These are phyloP conservation scores for Austroboletus novae-zelandiae DNA, from an alignment of 1,284 basidiomycete genomes.

Conservation along the genomic window DNA sequence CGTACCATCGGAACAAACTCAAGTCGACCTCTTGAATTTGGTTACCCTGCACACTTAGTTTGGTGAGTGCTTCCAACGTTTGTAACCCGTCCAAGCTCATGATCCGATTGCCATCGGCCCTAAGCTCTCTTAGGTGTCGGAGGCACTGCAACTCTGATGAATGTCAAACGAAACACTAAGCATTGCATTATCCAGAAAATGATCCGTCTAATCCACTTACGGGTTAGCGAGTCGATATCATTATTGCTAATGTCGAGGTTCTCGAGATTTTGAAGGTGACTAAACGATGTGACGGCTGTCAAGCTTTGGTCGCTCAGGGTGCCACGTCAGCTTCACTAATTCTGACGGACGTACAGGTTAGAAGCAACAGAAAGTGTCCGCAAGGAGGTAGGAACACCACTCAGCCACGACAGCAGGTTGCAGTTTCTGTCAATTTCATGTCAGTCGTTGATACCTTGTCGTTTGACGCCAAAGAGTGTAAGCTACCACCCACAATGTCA, in stretches of 20 bases:
- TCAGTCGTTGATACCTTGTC: constrained; percentile 13
- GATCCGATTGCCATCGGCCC: constrained; percentile 84
- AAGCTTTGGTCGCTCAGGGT: constrained; percentile 47
- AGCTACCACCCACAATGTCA: constrained; percentile 66
- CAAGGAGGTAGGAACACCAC: constrained; percentile 76
- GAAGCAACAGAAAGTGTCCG: constrained; percentile 79
- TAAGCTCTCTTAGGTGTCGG: constrained; percentile 84
- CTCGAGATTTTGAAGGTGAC: constrained; percentile 84
- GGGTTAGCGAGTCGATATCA: constrained; percentile 80
- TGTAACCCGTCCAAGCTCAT: constrained; percentile 76
- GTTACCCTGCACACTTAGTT: constrained; percentile 84
- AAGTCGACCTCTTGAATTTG: constrained; percentile 66
- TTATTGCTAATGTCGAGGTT: constrained; percentile 91
- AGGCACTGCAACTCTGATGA: constrained; percentile 77
- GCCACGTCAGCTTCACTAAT: constrained; percentile 10
- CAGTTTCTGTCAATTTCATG: constrained; percentile 54
- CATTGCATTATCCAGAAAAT: background rate
- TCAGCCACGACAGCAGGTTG: constrained; percentile 85
- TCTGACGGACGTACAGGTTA: constrained; percentile 57
- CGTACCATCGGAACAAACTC: constrained; percentile 66
- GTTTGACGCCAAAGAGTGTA: background rate
- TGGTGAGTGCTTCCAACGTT: constrained; percentile 75
- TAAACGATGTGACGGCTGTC: constrained; percentile 85
- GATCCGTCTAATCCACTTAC: constrained; percentile 50
- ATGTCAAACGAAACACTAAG: constrained; percentile 8